Percentiles rank a stretch among this genome's conserved stretches.
Conservation (phyloP, 129 eudicot genomes). For the Escallonia herrerae region DNA sequence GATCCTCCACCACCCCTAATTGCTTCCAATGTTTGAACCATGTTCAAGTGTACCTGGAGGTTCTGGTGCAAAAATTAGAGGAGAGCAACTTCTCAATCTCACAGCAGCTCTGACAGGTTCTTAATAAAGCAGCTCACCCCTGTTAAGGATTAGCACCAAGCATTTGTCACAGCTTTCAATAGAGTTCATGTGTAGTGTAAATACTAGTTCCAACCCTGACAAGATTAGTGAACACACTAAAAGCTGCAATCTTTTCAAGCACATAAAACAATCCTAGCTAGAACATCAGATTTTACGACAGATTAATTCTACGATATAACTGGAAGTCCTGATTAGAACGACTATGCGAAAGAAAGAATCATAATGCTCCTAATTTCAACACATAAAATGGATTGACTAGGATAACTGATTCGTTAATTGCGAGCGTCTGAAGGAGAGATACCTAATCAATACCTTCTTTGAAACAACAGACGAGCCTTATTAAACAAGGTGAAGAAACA, state of each 20-base stretch:
- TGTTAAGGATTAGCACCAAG: not conserved
- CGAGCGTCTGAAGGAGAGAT: too few relatives aligned
- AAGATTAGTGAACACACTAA: not conserved
- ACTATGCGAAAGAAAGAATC: too few relatives aligned
- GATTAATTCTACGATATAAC: too few relatives aligned
- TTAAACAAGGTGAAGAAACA: not conserved
- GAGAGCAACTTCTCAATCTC: not conserved
- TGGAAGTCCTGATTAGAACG: not conserved
- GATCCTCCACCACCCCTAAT: slow-evolving; percentile 89
- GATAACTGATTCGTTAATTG: too few relatives aligned
- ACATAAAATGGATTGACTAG: too few relatives aligned
- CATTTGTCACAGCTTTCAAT: not conserved
- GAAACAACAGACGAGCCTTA: not conserved
- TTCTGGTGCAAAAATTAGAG: not conserved
- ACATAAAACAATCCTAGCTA: not conserved
- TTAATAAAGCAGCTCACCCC: not conserved
- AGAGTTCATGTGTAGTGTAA: too few relatives aligned
- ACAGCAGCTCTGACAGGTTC: not conserved
- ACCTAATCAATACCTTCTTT: slow-evolving; percentile 1
- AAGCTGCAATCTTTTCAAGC: not conserved
- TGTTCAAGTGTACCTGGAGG: slow-evolving; percentile 16
- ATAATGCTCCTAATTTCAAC: too few relatives aligned
- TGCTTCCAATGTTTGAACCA: slow-evolving; percentile 68
- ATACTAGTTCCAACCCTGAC: too few relatives aligned
- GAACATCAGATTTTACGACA: not conserved